Base-by-base conservation (phyloP, 202 grass and related monocot genomes). In the Digitaria exilis region DNA sequence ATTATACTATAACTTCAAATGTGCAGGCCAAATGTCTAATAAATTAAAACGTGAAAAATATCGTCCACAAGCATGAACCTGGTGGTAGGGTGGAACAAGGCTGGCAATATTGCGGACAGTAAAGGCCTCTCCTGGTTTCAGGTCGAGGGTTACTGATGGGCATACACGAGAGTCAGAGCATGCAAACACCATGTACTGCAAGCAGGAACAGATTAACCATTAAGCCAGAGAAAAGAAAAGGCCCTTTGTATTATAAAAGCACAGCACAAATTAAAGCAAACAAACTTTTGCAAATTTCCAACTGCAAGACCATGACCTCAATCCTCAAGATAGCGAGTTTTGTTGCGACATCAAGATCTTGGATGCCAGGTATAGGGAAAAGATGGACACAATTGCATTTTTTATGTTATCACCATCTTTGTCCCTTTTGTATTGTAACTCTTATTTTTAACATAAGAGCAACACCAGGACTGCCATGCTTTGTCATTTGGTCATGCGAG, bases 111-210 rank as follows among this genome's bases (percentile, higher is more conserved):
- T 97, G 6, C 88, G 90, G 34, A 97, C 78, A 42, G 84, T 84
- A 73, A 97, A 97, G 54, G 92, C 92, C 82, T 97, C 92, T 49
- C 94, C 94, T 13, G 94, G 94, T 43, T 92, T 57, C 71, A 94
- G 84, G 19, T 71, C 75, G 18, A 97, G 78, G 42, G 73, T 85
- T 65, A 94, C 84, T 26, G 88, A 94, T 39, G 90, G 94, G 88
- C 92, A 97, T 69, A 94, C 90, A 19, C 90, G 94, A 0, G 86
- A 94, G 45, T 92, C 94, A 19, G 94, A 65, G 37, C 92, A 97
- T 9, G 92, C 88, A 39, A 97, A 97, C 84, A 97, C 90, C 94
- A 92, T 89, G 78, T 87, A 97, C 88, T 94, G 84, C 73, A 80
- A 69, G 52, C 25, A 80, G 65, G 18, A 76, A 68, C 10, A 45